Evolutionary conservation across 2,329 filamentous ascomycete species (phyloP).

Genomic region (Stachybotrys chartarum): DNA sequence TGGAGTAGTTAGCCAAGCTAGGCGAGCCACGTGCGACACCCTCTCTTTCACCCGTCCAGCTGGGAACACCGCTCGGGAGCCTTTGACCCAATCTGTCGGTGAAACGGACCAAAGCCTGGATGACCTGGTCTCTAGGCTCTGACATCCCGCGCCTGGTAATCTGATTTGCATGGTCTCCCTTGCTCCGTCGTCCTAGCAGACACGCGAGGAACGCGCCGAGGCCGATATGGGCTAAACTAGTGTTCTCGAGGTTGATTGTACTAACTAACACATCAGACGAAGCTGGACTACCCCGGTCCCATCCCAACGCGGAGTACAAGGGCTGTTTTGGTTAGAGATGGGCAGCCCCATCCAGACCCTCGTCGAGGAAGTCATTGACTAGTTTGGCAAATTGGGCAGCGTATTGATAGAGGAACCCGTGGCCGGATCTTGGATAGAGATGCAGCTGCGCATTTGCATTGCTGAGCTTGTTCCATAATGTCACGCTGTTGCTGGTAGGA

Average conservation of each 20-base stretch:
- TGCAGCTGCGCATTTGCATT: slow-evolving; percentile 21
- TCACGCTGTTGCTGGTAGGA: slow-evolving; percentile 28
- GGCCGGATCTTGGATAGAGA: slow-evolving; percentile 26
- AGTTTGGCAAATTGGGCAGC: slow-evolving; percentile 21
- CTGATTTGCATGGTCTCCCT: background rate
- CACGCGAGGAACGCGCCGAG: background rate
- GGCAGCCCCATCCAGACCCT: background rate
- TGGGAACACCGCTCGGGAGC: background rate
- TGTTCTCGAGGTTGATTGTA: no score
- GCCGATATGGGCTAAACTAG: background rate
- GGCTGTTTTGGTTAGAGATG: no score
- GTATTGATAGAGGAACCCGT: slow-evolving; percentile 28
- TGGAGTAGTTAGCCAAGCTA: background rate
- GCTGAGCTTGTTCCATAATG: slow-evolving; percentile 28
- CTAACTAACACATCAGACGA: no score
- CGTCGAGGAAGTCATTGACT: slow-evolving; percentile 23
- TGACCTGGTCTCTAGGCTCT: background rate
- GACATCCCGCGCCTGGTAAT: background rate
- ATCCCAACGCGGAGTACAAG: no score
- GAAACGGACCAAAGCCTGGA: background rate
- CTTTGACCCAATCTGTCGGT: background rate
- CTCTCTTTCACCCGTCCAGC: background rate
- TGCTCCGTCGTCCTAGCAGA: background rate
- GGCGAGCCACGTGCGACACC: background rate
- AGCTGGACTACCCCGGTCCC: no score